Base-by-base conservation (phyloP, 805 yeast genomes). In the Candida quercuum region DNA sequence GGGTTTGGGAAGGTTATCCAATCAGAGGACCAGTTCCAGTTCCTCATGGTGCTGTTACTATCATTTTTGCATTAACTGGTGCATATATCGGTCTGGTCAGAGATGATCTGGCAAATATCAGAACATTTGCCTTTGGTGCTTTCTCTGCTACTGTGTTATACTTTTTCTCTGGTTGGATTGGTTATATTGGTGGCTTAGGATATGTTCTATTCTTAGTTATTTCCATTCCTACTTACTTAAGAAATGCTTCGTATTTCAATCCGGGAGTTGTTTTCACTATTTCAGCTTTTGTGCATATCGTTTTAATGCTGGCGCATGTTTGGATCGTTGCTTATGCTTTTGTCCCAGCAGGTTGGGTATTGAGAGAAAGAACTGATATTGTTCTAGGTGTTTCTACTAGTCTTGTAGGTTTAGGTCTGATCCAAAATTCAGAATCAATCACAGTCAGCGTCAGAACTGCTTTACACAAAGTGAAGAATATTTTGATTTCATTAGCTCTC, bases 291-390 rank as follows among this genome's bases (percentile, higher is more conserved):
- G 47, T 75, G 32, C 63, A 72, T 44, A 66, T 79, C 36, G 33
- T 82, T 4, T 56, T 86, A 26, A 69, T 81, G 19, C 68, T 93
- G 43, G 94, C 84, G 5, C 91, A 88, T 59, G 95, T 91, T 35
- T 91, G 98, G 98, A 81, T 84, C 30, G 98, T 93, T 32, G 99
- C 99, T 0, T 93, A 93, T 60, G 98, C 99, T 0, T 93, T 93
- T 64, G 99, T 93, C 33, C 99, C 99, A 10, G 89, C 86, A 42
- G 99, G 99, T 8, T 81, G 82, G 56, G 43, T 84, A 17, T 67
- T 93, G 36, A 76, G 99, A 54, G 99, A 93, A 61, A 75, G 96
- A 58, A 81, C 93, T 1, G 95, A 87, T 58, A 60, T 84, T 32
- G 74, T 93, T 3, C 60, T 88, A 31, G 72, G 72, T 6, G 43